phyloP scores from a whole-genome alignment of 345 rosid genomes.

The Zanthoxylum bungeanum region DNA sequence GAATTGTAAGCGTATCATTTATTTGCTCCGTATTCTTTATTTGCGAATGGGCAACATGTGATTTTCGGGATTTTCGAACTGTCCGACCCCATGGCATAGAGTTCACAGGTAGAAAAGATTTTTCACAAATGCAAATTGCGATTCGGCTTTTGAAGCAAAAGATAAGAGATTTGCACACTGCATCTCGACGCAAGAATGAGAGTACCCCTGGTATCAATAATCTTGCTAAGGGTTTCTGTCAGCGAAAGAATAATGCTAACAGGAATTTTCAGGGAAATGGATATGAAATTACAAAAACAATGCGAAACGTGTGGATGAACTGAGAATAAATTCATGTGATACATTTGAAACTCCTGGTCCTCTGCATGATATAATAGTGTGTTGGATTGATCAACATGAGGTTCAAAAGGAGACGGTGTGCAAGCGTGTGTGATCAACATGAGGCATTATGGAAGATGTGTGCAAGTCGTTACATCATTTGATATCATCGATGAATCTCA shows the following conservation, averaged over 20 bases:
- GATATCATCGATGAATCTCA: too few species aligned
- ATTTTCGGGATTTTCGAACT: constrained; percentile 78
- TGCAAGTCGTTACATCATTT: too few species aligned
- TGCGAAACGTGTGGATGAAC: constrained; percentile 17
- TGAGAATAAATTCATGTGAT: constrained; percentile 32
- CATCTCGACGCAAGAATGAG: constrained; percentile 33
- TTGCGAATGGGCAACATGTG: constrained; percentile 98
- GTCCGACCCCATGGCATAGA: constrained; percentile 55
- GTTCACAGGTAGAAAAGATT: constrained; percentile 80
- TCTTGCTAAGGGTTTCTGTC: constrained; percentile 22
- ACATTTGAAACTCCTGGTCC: constrained; percentile 90
- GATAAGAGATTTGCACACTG: constrained; percentile 49
- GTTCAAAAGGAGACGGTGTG: constrained; percentile 70
- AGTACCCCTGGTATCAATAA: constrained; percentile 34
- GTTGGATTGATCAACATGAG: constrained; percentile 99
- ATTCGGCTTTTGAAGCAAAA: constrained; percentile 76
- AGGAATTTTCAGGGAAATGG: constrained; percentile 29
- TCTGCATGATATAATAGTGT: constrained; percentile 86
- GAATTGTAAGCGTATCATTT: constrained; percentile 60
- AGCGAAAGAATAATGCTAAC: constrained; percentile 28
- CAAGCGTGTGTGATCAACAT: constrained; percentile 69
- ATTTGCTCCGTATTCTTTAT: constrained; percentile 80
- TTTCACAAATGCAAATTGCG: constrained; percentile 76
- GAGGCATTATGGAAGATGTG: constrained; percentile 73
- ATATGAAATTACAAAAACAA: constrained; percentile 28